Evolutionary conservation across 371 early-diverging fungal species (phyloP).

Genomic region (Apophysomyces elegans): DNA sequence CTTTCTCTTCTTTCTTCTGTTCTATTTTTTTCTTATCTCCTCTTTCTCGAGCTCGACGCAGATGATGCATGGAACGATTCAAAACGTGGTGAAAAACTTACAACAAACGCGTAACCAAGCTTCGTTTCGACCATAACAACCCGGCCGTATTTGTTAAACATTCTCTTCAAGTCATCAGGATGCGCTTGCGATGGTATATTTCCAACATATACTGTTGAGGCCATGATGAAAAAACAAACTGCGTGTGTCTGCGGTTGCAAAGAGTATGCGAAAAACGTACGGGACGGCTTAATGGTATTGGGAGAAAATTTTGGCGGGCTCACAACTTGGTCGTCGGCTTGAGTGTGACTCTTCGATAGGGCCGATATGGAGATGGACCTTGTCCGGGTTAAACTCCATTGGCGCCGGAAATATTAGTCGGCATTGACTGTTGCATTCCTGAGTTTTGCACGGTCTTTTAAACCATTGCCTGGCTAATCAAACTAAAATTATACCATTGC

Average conservation of each 20-base stretch:
- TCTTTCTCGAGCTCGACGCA: constrained; percentile 2
- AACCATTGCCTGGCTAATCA: too few species aligned
- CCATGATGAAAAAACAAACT: constrained; percentile 2
- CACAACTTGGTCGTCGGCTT: too few species aligned
- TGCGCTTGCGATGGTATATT: constrained; percentile 14
- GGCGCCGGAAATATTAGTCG: too few species aligned
- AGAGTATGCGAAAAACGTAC: background rate
- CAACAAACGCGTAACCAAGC: constrained; percentile 17
- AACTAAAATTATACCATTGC: too few species aligned
- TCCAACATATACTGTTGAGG: constrained; percentile 15
- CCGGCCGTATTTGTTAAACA: constrained; percentile 16
- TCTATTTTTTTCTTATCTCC: constrained; percentile 4
- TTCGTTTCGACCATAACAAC: constrained; percentile 17
- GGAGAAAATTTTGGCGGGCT: too few species aligned
- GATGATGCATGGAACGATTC: constrained; percentile 6
- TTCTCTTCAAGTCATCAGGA: constrained; percentile 13
- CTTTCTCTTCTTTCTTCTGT: background rate
- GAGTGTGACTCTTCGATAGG: too few species aligned
- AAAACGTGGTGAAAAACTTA: constrained; percentile 17
- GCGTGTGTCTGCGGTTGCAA: background rate
- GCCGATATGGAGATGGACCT: too few species aligned
- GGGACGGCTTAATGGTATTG: too few species aligned
- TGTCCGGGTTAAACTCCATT: too few species aligned
- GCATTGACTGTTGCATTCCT: too few species aligned
- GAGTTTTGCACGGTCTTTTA: too few species aligned